These are phyloP conservation scores for Gamarada debralockiae DNA, from an alignment of 495 filamentous ascomycete genomes.

Conservation along the genomic window DNA sequence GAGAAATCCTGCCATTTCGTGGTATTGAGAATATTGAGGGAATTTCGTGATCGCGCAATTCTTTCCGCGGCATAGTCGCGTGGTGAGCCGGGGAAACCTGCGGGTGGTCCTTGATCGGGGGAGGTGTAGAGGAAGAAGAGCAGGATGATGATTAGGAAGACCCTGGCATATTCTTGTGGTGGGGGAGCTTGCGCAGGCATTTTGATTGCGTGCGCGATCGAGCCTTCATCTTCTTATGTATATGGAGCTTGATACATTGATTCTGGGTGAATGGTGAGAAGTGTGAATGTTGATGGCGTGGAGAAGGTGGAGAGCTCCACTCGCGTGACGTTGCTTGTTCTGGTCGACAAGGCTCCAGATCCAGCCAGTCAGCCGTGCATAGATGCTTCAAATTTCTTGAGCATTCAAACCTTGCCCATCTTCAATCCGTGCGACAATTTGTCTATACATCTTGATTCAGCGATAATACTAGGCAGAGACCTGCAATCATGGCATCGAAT, in stretches of 20 bases:
- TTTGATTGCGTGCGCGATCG: neutral
- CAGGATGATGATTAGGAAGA: conserved; percentile 30
- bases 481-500: conserved; percentile 3
- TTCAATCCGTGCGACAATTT: neutral
- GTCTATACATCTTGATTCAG: neutral
- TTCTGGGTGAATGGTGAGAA: too few relatives aligned
- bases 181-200: conserved; percentile 16
- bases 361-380: conserved; percentile 3
- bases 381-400: too few relatives aligned
- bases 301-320: neutral
- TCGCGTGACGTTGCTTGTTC: neutral
- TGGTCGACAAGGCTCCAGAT: conserved; percentile 1
- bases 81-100: conserved; percentile 33
- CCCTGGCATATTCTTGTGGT: conserved; percentile 22
- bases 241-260: too few relatives aligned
- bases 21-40: conserved; percentile 62
- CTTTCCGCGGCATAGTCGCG: conserved; percentile 35
- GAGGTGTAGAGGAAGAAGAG: conserved; percentile 33
- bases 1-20: conserved; percentile 74
- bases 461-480: neutral
- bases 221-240: neutral
- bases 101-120: conserved; percentile 26
- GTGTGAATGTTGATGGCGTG: neutral
- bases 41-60: conserved; percentile 46
- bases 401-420: neutral